phyloP scores from a whole-genome alignment of 345 rosid genomes.

The Kernera saxatilis region DNA sequence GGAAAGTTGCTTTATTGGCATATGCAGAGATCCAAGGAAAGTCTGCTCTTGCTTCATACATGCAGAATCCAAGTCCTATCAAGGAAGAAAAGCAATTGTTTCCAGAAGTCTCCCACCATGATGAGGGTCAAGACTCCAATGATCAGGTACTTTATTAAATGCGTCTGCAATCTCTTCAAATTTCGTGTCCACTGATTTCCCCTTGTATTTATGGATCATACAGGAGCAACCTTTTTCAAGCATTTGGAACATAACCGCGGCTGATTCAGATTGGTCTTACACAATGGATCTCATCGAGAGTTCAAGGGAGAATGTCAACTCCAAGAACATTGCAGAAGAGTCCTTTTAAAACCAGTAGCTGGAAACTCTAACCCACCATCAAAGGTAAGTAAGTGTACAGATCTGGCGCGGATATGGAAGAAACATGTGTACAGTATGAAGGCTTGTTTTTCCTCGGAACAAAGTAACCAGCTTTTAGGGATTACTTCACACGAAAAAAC shows the following conservation, averaged over 20 bases:
- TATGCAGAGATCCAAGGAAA: slow-evolving; percentile 96
- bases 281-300: slow-evolving; percentile 54
- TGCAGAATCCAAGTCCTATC: slow-evolving; percentile 82
- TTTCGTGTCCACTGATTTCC: not conserved
- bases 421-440: slow-evolving; percentile 24
- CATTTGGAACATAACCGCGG: slow-evolving; percentile 59
- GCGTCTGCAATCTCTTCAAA: not conserved
- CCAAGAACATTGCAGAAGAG: slow-evolving; percentile 29
- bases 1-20: slow-evolving; percentile 84
- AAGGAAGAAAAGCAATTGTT: slow-evolving; percentile 84
- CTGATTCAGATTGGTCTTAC: slow-evolving; percentile 80
- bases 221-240: slow-evolving; percentile 63
- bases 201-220: slow-evolving; percentile 4
- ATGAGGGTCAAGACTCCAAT: slow-evolving; percentile 50
- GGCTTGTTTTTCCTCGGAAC: slow-evolving; percentile 27
- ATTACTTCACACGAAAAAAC: slow-evolving; percentile 32
- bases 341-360: slow-evolving; percentile 28
- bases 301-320: slow-evolving; percentile 32
- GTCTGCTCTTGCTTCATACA: slow-evolving; percentile 77
- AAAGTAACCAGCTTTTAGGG: slow-evolving; percentile 48
- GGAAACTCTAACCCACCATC: slow-evolving; percentile 42
- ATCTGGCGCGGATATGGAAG: slow-evolving; percentile 33
- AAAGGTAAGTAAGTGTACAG: slow-evolving; percentile 48
- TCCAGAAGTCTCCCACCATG: slow-evolving; percentile 63
- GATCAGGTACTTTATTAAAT: slow-evolving; percentile 49